A percentile compares a stretch with the other conserved stretches of the same genome.
phyloP scores from a whole-genome alignment of 148 eudicot genomes.

The Silene latifolia region DNA sequence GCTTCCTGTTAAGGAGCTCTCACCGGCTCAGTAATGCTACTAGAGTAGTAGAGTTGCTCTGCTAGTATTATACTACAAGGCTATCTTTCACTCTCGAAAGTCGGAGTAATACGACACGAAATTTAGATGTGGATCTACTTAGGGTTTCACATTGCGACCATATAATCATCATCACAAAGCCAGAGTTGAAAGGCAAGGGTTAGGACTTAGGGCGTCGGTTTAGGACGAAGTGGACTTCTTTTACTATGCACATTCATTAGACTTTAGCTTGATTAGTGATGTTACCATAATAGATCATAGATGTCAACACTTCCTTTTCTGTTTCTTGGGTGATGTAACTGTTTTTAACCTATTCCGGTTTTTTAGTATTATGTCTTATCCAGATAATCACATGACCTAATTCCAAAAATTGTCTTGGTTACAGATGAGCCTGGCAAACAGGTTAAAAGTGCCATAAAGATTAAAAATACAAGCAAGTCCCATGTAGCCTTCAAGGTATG shows the following conservation, averaged over 20 bases:
- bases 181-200: too few species aligned
- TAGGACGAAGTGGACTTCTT: background rate
- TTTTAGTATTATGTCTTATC: background rate
- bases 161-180: too few species aligned
- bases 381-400: constrained; percentile 10
- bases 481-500: constrained; percentile 89
- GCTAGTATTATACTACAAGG: too few species aligned
- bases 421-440: constrained; percentile 94
- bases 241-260: background rate
- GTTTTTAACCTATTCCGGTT: background rate
- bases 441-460: constrained; percentile 79
- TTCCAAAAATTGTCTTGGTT: background rate
- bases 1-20: too few species aligned
- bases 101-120: too few species aligned
- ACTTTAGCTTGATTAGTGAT: background rate
- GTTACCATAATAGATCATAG: too few species aligned
- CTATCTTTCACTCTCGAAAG: too few species aligned
- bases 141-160: too few species aligned
- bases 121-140: too few species aligned
- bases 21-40: too few species aligned
- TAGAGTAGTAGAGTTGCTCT: too few species aligned
- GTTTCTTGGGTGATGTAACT: background rate
- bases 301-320: background rate
- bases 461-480: constrained; percentile 83
- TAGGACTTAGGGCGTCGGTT: too few species aligned